These are phyloP conservation scores for Pythium myriotylum DNA, from an alignment of 352 stramenopile genomes.

Conservation along the genomic window DNA sequence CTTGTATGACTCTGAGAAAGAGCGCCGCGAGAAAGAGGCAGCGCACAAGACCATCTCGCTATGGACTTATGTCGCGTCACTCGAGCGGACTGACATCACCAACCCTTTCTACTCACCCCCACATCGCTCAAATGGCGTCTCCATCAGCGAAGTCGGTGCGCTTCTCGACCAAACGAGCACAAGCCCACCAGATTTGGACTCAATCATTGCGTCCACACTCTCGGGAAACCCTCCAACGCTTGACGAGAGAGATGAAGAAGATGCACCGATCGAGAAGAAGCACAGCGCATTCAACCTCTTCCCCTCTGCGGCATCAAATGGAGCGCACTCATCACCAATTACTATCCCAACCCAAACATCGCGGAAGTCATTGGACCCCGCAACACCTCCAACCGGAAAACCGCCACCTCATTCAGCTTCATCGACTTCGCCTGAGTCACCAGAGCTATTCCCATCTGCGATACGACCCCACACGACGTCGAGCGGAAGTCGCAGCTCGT, in stretches of 20 bases:
- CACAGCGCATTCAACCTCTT: conserved; percentile 10
- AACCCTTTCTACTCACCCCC: conserved; percentile 77
- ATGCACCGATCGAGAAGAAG: conserved; percentile 2
- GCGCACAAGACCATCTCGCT: conserved; percentile 64
- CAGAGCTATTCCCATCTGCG: neutral
- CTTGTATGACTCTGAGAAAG: conserved; percentile 94
- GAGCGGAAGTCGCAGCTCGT: neutral
- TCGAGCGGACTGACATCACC: conserved; percentile 59
- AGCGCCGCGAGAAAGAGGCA: conserved; percentile 56
- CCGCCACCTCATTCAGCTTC: neutral
- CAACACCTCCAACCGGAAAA: conserved; percentile 3
- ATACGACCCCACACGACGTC: neutral
- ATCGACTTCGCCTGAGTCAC: neutral
- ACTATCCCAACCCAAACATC: conserved; percentile 4
- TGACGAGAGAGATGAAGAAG: conserved; percentile 13
- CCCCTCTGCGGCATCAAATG: conserved; percentile 3
- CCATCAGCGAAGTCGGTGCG: conserved; percentile 3
- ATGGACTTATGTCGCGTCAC: conserved; percentile 73
- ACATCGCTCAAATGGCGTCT: conserved; percentile 3
- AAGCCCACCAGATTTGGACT: conserved; percentile 1
- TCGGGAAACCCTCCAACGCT: neutral
- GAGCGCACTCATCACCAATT: neutral
- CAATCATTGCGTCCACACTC: conserved; percentile 1
- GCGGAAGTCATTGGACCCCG: neutral
- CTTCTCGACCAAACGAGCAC: neutral